These are phyloP conservation scores for Breynia disticha DNA, from an alignment of 441 rosid genomes.

Conservation along the genomic window DNA sequence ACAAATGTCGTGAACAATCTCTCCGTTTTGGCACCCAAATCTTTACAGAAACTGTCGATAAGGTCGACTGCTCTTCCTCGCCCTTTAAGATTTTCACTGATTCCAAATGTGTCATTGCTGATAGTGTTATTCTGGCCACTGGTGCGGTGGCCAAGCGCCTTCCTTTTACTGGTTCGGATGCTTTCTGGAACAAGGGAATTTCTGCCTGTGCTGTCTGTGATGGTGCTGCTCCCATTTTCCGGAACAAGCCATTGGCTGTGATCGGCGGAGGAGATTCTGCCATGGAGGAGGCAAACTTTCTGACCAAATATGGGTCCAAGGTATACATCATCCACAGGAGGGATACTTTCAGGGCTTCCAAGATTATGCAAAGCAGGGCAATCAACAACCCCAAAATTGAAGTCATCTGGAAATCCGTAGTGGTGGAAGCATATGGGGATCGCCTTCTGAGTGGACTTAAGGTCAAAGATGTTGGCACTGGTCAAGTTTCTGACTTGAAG, in stretches of 20 bases:
- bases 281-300: conserved; percentile 75
- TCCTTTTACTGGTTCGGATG: conserved; percentile 44
- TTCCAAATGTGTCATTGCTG: conserved; percentile 41
- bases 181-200: conserved; percentile 67
- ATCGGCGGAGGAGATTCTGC: conserved; percentile 89
- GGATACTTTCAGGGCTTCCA: conserved; percentile 73
- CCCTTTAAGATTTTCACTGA: conserved; percentile 59
- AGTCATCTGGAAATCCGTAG: conserved; percentile 61
- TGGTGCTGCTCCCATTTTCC: conserved; percentile 73
- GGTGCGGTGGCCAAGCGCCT: conserved; percentile 72
- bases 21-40: conserved; percentile 56
- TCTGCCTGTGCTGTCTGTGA: conserved; percentile 86
- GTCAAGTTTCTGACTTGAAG: conserved; percentile 52
- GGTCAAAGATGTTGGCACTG: conserved; percentile 51
- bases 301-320: conserved; percentile 71
- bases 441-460: conserved; percentile 49
- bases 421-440: conserved; percentile 62
- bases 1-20: conserved; percentile 50
- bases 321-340: conserved; percentile 72
- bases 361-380: conserved; percentile 68
- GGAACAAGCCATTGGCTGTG: conserved; percentile 56
- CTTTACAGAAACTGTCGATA: conserved; percentile 57
- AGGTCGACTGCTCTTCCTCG: conserved; percentile 39
- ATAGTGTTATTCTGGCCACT: conserved; percentile 55
- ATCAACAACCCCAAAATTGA: conserved; percentile 55